Conservation (phyloP, 805 yeast species). For the Komagataella kurtzmanii region DNA sequence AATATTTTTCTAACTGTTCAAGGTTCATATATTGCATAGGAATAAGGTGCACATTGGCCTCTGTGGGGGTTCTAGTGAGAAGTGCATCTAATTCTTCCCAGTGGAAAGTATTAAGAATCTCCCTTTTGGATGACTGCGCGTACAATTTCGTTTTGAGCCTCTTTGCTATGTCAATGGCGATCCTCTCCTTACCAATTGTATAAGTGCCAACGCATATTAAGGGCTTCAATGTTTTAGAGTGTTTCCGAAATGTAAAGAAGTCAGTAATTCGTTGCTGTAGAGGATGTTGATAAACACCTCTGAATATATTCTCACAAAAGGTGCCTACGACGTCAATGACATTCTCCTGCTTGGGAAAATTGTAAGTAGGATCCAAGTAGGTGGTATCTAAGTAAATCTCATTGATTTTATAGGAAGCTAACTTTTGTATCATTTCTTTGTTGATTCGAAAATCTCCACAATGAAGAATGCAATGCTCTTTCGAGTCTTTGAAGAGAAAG, state of each 20-base stretch:
- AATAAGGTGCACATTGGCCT: conserved; percentile 57
- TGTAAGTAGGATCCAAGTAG: conserved; percentile 60
- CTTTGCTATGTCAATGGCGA: conserved; percentile 57
- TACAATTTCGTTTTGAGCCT: conserved; percentile 38
- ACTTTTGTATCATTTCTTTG: conserved; percentile 29
- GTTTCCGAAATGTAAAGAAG: conserved; percentile 11
- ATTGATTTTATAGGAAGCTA: conserved; percentile 26
- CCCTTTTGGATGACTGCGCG: conserved; percentile 33
- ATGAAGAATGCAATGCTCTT: conserved; percentile 34
- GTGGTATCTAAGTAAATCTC: conserved; percentile 83
- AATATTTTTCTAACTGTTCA: conserved; percentile 32
- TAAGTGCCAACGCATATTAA: conserved; percentile 75
- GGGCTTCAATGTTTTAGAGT: neutral
- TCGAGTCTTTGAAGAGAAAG: conserved; percentile 46
- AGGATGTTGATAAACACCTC: conserved; percentile 14
- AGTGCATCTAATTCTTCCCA: conserved; percentile 26
- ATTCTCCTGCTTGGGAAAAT: conserved; percentile 63
- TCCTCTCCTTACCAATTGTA: conserved; percentile 82
- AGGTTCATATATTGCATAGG: conserved; percentile 45
- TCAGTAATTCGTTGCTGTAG: conserved; percentile 23
- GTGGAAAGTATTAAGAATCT: conserved; percentile 26
- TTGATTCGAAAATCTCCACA: conserved; percentile 90
- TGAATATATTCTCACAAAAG: conserved; percentile 28
- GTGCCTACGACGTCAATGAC: conserved; percentile 51
- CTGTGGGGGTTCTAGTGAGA: conserved; percentile 29